phyloP scores from a whole-genome alignment of 2,329 filamentous ascomycete species.

The Arthrinium phaeospermum region DNA sequence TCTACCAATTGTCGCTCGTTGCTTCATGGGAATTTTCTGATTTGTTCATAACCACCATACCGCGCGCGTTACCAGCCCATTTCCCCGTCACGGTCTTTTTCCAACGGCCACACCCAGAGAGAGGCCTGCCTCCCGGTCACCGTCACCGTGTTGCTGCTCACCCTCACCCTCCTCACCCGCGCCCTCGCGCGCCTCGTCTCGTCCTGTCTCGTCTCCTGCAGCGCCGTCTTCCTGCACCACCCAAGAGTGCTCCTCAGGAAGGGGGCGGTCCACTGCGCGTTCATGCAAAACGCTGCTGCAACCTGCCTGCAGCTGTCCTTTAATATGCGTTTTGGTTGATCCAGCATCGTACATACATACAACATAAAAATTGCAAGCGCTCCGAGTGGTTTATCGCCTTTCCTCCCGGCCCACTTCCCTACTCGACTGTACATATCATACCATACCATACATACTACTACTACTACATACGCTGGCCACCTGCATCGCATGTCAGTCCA shows the following conservation, averaged over 20 bases:
- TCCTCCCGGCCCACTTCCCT: not conserved
- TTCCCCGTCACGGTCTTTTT: conserved; percentile 1
- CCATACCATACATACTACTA: not conserved
- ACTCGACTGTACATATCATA: conserved; percentile 8
- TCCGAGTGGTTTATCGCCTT: not conserved
- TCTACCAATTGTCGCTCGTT: conserved; percentile 4
- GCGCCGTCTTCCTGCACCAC: conserved; percentile 10
- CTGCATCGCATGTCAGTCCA: not conserved
- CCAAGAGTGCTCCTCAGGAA: conserved; percentile 2
- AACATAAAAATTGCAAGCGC: not conserved
- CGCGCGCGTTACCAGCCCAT: conserved; percentile 6
- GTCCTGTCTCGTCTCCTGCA: conserved; percentile 11
- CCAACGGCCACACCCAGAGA: not conserved
- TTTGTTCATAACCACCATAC: conserved; percentile 6
- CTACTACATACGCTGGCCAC: not conserved
- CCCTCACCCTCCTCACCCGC: not conserved
- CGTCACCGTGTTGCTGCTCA: conserved; percentile 3
- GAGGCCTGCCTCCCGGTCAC: not conserved
- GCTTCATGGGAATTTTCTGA: not conserved
- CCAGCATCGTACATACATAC: conserved; percentile 16
- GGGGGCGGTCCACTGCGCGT: conserved; percentile 18
- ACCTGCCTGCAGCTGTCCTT: conserved; percentile 16
- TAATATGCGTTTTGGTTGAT: not conserved
- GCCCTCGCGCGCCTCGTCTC: conserved; percentile 6
- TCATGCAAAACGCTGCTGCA: conserved; percentile 19